A percentile compares a stretch with the other conserved stretches of the same genome.
Conservation (phyloP, 805 yeast species). For the Candida anglica region DNA sequence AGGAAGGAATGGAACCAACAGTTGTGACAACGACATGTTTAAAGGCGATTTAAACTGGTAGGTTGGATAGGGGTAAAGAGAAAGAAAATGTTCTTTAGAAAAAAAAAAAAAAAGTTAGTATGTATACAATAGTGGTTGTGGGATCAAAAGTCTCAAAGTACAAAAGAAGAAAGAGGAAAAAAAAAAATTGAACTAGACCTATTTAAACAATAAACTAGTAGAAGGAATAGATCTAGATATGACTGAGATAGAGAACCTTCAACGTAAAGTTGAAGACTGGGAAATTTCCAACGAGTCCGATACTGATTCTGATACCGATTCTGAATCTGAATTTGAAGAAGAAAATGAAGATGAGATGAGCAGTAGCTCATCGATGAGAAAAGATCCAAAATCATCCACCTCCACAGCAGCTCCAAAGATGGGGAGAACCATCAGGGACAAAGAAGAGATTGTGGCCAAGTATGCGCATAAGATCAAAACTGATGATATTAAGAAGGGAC, state of each 20-base stretch:
- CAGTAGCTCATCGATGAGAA: no score
- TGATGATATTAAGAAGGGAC: constrained; percentile 55
- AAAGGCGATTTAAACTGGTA: not conserved
- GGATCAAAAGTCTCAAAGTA: no score
- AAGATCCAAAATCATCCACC: no score
- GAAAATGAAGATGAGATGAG: no score
- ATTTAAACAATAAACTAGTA: no score
- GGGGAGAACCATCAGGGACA: no score
- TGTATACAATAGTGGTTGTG: no score
- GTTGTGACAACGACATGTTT: not conserved
- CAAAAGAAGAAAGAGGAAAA: no score
- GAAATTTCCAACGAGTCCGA: constrained; percentile 1
- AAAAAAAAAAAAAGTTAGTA: no score
- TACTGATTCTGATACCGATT: constrained; percentile 1
- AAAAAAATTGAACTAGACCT: no score
- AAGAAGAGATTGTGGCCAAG: constrained; percentile 51
- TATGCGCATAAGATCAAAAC: constrained; percentile 63
- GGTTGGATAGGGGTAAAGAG: not conserved
- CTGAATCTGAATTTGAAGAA: constrained; percentile 1
- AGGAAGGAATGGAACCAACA: constrained; percentile 1
- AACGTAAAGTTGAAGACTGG: not conserved
- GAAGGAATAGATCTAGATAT: no score
- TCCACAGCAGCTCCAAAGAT: no score
- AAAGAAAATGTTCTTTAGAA: not conserved
- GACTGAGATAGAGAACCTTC: not conserved